These are phyloP conservation scores for Xanthoconium separans DNA, from an alignment of 1,284 basidiomycete genomes.

Conservation along the genomic window DNA sequence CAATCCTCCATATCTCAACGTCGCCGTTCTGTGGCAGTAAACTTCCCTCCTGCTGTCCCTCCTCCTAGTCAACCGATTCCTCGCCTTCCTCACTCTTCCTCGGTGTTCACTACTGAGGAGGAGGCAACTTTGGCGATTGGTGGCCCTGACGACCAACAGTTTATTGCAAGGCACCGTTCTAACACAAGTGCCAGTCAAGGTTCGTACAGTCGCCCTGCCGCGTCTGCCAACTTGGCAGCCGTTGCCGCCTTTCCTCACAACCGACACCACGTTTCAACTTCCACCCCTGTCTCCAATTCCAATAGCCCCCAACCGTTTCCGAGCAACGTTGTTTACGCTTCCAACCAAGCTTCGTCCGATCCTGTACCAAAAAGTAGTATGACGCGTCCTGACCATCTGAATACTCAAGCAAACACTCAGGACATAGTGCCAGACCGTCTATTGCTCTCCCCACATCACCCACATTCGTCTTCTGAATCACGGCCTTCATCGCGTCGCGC, in stretches of 20 bases:
- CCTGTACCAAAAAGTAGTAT: constrained; percentile 53
- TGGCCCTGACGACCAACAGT: constrained; percentile 19
- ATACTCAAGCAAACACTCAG: constrained; percentile 33
- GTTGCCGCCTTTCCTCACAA: constrained; percentile 61
- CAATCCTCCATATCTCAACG: constrained; percentile 42
- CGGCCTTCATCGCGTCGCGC: constrained; percentile 74
- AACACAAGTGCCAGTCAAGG: constrained; percentile 34
- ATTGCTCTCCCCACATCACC: constrained; percentile 43
- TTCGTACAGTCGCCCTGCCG: constrained; percentile 47
- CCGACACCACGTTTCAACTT: constrained; percentile 43
- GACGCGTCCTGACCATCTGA: constrained; percentile 40
- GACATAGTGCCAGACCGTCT: constrained; percentile 45
- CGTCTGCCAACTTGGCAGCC: constrained; percentile 55
- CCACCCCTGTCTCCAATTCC: constrained; percentile 31
- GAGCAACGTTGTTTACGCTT: constrained; percentile 36
- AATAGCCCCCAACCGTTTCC: constrained; percentile 25
- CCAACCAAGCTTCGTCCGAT: constrained; percentile 45
- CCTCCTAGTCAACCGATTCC: constrained; percentile 75
- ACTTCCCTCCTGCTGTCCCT: constrained; percentile 62
- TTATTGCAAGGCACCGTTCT: constrained; percentile 25
- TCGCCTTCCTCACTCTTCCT: constrained; percentile 43
- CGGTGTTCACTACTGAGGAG: constrained; percentile 26
- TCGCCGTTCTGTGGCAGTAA: constrained; percentile 66
- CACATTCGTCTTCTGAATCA: constrained; percentile 37
- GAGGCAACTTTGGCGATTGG: constrained; percentile 11